These are phyloP conservation scores for Myxozyma monticola DNA, from an alignment of 805 yeast species.

Conservation along the genomic window DNA sequence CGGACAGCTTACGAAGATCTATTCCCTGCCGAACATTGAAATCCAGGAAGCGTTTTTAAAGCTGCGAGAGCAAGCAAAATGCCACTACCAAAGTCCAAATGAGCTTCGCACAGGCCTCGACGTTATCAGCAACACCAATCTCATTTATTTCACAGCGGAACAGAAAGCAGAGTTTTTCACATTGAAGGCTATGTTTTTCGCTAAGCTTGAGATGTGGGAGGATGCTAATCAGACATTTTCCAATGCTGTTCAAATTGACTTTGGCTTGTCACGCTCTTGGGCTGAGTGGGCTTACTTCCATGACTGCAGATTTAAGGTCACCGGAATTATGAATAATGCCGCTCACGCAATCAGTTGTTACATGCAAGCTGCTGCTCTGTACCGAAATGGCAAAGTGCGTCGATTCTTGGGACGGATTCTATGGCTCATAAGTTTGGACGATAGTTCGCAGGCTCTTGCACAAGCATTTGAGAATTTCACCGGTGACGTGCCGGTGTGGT, in stretches of 20 bases:
- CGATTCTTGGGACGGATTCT: constrained; percentile 82
- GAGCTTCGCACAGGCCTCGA: constrained; percentile 94
- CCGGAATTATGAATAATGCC: constrained; percentile 81
- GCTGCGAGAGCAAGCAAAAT: constrained; percentile 94
- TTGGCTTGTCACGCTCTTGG: constrained; percentile 96
- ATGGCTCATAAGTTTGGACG: constrained; percentile 93
- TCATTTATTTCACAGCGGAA: constrained; percentile 94
- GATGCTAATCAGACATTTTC: constrained; percentile 98
- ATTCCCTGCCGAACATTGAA: constrained; percentile 94
- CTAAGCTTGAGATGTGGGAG: constrained; percentile 83
- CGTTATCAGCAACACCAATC: constrained; percentile 92
- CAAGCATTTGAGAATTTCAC: constrained; percentile 87
- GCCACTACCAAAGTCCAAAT: constrained; percentile 88
- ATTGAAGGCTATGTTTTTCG: constrained; percentile 95
- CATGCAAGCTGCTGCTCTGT: constrained; percentile 94
- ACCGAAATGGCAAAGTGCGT: constrained; percentile 88
- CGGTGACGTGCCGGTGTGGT: constrained; percentile 99
- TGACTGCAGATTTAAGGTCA: constrained; percentile 81
- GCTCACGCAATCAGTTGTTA: constrained; percentile 94
- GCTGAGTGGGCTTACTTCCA: constrained; percentile 99
- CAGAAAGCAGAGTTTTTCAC: constrained; percentile 99
- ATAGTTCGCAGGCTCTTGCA: constrained; percentile 73
- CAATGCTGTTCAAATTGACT: constrained; percentile 93
- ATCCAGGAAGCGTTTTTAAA: constrained; percentile 97
- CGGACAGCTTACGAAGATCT: constrained; percentile 86